A percentile compares a stretch with the other conserved stretches of the same genome.
Conservation (phyloP, 2,329 filamentous ascomycete species). For the Aspergillus fijiensis region DNA sequence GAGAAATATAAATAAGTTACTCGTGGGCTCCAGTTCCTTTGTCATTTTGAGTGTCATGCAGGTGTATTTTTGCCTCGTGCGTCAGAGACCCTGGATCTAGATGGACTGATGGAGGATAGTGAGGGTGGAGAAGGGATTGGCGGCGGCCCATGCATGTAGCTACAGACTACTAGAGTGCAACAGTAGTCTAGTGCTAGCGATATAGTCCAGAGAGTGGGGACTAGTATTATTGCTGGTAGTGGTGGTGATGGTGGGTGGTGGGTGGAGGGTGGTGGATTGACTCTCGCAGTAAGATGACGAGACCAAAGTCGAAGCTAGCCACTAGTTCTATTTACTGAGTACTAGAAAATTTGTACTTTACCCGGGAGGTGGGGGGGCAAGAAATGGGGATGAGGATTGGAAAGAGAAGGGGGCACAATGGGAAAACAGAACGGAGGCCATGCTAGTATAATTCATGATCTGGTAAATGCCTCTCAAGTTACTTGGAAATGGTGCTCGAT, state of each 20-base stretch:
- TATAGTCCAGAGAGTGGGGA: conserved; percentile 28
- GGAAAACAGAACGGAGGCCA: background rate
- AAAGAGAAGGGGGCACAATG: background rate
- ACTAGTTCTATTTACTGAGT: background rate
- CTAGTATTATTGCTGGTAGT: conserved; percentile 14
- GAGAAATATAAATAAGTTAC: conserved; percentile 23
- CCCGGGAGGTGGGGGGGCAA: background rate
- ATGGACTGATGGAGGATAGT: conserved; percentile 31
- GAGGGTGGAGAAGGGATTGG: conserved; percentile 34
- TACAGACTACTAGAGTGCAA: background rate
- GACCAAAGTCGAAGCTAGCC: conserved; percentile 2
- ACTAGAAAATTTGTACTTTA: background rate
- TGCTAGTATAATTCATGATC: background rate
- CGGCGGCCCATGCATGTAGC: conserved; percentile 33
- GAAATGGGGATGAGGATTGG: background rate
- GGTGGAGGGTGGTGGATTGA: conserved; percentile 17
- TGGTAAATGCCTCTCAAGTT: background rate
- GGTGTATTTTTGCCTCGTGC: conserved; percentile 43
- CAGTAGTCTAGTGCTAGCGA: conserved; percentile 24
- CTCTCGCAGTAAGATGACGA: conserved; percentile 15
- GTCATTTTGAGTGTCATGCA: conserved; percentile 45
- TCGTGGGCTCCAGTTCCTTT: conserved; percentile 27
- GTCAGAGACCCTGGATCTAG: conserved; percentile 46
- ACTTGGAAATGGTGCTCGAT: background rate
- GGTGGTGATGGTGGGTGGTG: conserved; percentile 18